A percentile compares a stretch with the other conserved stretches of the same genome.
Conservation (phyloP, 345 rosid species). For the Carallia pectinifolia region DNA sequence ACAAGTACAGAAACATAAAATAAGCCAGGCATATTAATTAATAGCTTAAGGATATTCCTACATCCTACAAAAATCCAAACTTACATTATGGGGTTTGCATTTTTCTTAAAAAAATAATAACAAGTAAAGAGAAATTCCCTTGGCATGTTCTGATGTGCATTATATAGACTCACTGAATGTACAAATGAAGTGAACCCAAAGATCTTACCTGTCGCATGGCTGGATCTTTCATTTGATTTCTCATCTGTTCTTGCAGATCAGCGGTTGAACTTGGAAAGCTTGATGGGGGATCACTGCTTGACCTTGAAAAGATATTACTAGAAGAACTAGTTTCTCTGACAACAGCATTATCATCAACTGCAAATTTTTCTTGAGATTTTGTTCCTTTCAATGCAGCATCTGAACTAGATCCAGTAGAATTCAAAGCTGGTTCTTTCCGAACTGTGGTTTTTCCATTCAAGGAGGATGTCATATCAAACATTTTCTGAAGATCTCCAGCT, state of each 20-base stretch:
- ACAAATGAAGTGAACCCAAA: neutral
- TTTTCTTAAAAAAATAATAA: no score
- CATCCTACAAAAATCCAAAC: no score
- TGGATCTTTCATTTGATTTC: constrained; percentile 94
- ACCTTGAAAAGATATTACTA: constrained; percentile 34
- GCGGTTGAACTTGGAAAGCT: constrained; percentile 55
- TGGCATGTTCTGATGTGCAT: no score
- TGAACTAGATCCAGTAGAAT: constrained; percentile 21
- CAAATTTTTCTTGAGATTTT: constrained; percentile 23
- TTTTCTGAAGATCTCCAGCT: constrained; percentile 71
- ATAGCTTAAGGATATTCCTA: neutral
- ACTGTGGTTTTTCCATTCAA: constrained; percentile 37
- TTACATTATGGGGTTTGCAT: no score
- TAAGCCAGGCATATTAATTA: neutral
- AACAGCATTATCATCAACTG: constrained; percentile 31
- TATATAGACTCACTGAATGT: no score
- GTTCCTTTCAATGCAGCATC: constrained; percentile 13
- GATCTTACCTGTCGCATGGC: constrained; percentile 75
- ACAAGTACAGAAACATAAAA: neutral
- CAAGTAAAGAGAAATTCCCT: no score
- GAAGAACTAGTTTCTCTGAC: constrained; percentile 48
- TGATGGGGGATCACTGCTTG: constrained; percentile 43
- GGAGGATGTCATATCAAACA: constrained; percentile 85
- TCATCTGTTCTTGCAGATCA: constrained; percentile 86
- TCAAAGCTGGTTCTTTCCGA: constrained; percentile 9